Evolutionary conservation across 768 basidiomycete genomes (phyloP).

Genomic region (Boletus vinaceobasis): DNA sequence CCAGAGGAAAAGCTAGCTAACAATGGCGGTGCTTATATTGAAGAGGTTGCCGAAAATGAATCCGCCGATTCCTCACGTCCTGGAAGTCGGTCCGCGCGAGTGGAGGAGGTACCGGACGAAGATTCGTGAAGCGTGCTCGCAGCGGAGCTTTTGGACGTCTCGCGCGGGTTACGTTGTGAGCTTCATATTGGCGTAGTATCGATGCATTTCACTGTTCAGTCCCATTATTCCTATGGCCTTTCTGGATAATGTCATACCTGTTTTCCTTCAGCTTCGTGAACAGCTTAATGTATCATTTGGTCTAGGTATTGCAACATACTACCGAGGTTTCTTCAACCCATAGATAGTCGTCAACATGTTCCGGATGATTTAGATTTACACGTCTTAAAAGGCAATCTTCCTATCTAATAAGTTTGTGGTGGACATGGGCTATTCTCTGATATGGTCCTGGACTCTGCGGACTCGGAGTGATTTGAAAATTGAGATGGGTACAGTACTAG

Average conservation of each 20-base stretch:
- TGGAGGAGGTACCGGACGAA: slow-evolving; percentile 47
- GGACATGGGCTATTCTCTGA: too few relatives aligned
- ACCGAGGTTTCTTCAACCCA: not conserved
- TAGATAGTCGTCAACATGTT: not conserved
- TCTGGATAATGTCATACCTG: not conserved
- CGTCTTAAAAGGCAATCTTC: too few relatives aligned
- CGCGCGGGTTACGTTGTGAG: not conserved
- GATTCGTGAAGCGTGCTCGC: slow-evolving; percentile 19
- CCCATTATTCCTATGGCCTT: slow-evolving; percentile 38
- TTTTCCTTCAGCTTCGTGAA: not conserved
- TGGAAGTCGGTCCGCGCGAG: slow-evolving; percentile 37
- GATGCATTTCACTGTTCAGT: not conserved
- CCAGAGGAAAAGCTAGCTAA: slow-evolving; percentile 39
- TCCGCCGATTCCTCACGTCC: slow-evolving; percentile 32
- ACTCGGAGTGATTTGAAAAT: too few relatives aligned
- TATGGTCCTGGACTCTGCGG: too few relatives aligned
- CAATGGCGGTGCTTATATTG: slow-evolving; percentile 38
- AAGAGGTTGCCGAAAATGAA: slow-evolving; percentile 34
- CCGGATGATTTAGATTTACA: not conserved
- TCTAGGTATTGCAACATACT: not conserved
- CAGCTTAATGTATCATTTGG: not conserved
- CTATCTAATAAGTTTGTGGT: too few relatives aligned
- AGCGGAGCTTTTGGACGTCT: not conserved
- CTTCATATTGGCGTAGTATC: not conserved
- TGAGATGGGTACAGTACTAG: too few relatives aligned